Evolutionary conservation across 306 rosid genomes (phyloP).

Genomic region (Sicyos edulis): DNA sequence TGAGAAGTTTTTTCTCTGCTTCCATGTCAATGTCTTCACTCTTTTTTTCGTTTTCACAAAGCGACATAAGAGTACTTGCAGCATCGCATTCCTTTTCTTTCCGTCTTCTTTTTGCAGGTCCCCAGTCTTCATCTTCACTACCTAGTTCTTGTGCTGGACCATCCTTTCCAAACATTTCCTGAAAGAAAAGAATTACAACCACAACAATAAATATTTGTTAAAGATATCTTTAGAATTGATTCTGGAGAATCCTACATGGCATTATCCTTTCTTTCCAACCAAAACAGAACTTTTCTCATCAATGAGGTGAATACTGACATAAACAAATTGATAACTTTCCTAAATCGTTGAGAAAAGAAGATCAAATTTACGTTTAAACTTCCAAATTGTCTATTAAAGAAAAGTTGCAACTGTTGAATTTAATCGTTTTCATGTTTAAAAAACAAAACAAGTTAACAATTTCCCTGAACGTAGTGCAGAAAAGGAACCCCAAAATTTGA

Average conservation of each 20-base stretch:
- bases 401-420: too few species aligned
- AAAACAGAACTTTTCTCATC: background rate
- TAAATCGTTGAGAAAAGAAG: too few species aligned
- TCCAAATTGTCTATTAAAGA: too few species aligned
- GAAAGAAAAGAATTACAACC: background rate
- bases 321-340: background rate
- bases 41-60: conserved; percentile 53
- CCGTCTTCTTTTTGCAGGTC: conserved; percentile 63
- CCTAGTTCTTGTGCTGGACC: conserved; percentile 53
- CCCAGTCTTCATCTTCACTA: conserved; percentile 97
- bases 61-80: conserved; percentile 73
- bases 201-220: background rate
- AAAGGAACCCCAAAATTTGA: background rate
- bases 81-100: conserved; percentile 80
- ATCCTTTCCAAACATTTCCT: conserved; percentile 97
- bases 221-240: background rate
- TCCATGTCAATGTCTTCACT: conserved; percentile 28
- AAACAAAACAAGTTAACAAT: background rate
- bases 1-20: conserved; percentile 22
- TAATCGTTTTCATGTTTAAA: too few species aligned
- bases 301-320: background rate
- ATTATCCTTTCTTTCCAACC: background rate
- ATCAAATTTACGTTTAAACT: too few species aligned
- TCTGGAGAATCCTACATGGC: too few species aligned
- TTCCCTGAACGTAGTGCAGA: background rate